These are phyloP conservation scores for Penicillium sp. DNA, from an alignment of 2,329 filamentous ascomycete species.

Conservation along the genomic window DNA sequence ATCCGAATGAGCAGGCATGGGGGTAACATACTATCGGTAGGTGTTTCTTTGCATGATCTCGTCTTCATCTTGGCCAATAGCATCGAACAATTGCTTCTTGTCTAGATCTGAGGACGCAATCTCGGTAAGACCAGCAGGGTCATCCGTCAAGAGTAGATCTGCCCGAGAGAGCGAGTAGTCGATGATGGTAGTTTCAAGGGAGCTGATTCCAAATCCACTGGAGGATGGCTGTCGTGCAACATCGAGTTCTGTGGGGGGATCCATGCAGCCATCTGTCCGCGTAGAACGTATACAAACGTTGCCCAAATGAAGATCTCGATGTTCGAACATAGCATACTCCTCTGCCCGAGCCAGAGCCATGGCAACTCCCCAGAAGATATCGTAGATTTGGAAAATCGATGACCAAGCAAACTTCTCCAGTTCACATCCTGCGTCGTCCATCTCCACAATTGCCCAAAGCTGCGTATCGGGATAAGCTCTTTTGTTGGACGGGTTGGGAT, in stretches of 20 bases:
- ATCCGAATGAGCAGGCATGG: not conserved
- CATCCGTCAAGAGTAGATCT: constrained; percentile 41
- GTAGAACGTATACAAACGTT: constrained; percentile 60
- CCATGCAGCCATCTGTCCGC: constrained; percentile 32
- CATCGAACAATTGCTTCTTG: constrained; percentile 46
- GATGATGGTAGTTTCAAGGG: constrained; percentile 63
- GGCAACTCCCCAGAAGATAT: constrained; percentile 67
- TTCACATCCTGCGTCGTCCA: constrained; percentile 64
- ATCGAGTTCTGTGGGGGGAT: constrained; percentile 35
- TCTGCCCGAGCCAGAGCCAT: constrained; percentile 63
- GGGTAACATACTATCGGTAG: constrained; percentile 41
- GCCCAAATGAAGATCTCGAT: constrained; percentile 66
- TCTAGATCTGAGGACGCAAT: constrained; percentile 45
- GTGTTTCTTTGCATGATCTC: constrained; percentile 43
- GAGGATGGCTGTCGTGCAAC: constrained; percentile 33
- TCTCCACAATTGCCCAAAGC: constrained; percentile 64
- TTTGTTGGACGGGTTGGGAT: constrained; percentile 58
- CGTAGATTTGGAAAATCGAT: constrained; percentile 54
- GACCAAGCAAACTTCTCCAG: constrained; percentile 49
- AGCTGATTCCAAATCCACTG: constrained; percentile 53
- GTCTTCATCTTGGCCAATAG: constrained; percentile 44
- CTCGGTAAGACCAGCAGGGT: constrained; percentile 27
- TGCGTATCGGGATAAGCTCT: constrained; percentile 55
- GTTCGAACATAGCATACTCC: constrained; percentile 61
- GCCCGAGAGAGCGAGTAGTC: constrained; percentile 68